A percentile compares a stretch with the other conserved stretches of the same genome.
Conservation (phyloP, 2,329 filamentous ascomycete species). For the Dryadomyces quercus-mongolicae region DNA sequence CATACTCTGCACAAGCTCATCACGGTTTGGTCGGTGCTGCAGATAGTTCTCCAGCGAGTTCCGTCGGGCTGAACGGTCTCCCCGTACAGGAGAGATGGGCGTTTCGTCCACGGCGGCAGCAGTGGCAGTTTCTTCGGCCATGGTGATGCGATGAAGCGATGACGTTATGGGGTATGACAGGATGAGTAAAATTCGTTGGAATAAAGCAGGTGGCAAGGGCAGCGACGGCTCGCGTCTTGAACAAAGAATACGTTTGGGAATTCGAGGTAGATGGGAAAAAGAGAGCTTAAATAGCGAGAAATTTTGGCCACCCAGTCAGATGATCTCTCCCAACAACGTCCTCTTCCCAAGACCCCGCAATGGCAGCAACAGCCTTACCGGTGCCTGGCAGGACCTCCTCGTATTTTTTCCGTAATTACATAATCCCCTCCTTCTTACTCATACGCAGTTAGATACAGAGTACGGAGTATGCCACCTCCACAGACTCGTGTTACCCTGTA, state of each 20-base stretch:
- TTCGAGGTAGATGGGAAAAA: not conserved
- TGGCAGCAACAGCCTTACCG: not conserved
- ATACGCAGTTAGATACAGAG: too few species aligned
- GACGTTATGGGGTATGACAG: not conserved
- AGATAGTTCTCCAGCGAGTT: conserved; percentile 65
- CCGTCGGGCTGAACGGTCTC: conserved; percentile 34
- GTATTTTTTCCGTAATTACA: not conserved
- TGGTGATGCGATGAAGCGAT: conserved; percentile 11
- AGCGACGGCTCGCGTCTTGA: not conserved
- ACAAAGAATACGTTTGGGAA: not conserved
- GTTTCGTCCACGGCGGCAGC: conserved; percentile 37
- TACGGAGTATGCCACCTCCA: too few species aligned
- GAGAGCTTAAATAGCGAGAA: not conserved
- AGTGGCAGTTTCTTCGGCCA: conserved; percentile 21
- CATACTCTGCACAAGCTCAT: conserved; percentile 67
- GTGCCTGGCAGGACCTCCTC: not conserved
- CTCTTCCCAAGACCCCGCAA: not conserved
- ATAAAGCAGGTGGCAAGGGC: too few species aligned
- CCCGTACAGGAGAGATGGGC: conserved; percentile 43
- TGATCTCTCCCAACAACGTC: not conserved
- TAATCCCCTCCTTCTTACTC: too few species aligned
- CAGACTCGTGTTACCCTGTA: too few species aligned
- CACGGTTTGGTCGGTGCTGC: conserved; percentile 59
- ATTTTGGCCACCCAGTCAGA: not conserved
- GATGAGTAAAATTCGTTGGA: not conserved